Evolutionary conservation across 495 filamentous ascomycete species (phyloP), one percentile per base, ranked within the genome.

Genomic region (Neurospora sp.): DNA sequence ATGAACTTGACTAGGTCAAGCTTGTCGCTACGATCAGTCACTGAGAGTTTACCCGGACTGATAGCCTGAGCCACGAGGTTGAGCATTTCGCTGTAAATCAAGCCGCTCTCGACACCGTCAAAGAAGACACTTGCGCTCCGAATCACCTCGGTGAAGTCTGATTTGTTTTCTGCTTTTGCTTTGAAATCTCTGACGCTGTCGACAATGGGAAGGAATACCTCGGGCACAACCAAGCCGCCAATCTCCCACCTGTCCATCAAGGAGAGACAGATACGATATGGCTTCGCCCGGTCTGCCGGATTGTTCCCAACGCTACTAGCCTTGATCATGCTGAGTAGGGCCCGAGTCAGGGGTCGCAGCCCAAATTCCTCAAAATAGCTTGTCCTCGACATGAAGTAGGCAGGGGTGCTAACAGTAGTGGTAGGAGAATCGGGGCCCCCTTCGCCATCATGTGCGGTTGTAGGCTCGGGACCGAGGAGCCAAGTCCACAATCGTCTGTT

Each of bases 181-280:
- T 94, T 89, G 82, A 93, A 98, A 20, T 82, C 79, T 74, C 90
- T 89, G 62, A 97, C 88, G 74, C 89, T 94, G 78, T 90, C 83
- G 73, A 98, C 88, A n/a, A 93, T 89, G 12, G 94, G 92, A 2
- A 97, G 83, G 77, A 99, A 98, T 12, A 98, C 88, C 39, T 92
- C 89, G 0, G 94, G 92, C 7, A 97, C 90, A 70, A 99, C 90
- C 31, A 94, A 84, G 12, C 92, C 93, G 23, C 96, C 96, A 77
- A 99, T 93, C 78, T 99, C 96, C 94, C 93, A 97, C 39, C 93
- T 89, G 83, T 99, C 96, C 96, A 98, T 97, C 71, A 99, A 83
- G 18, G 96, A 97, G 6, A 98, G 84, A 71, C 93, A 96, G 73
- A 98, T 94, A 41, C 94, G 90, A 74, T 97, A 97, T 1, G 96